Evolutionary conservation across 345 rosid species (phyloP), one percentile per base, ranked within the genome.

Genomic region (Lepidium didymum): DNA sequence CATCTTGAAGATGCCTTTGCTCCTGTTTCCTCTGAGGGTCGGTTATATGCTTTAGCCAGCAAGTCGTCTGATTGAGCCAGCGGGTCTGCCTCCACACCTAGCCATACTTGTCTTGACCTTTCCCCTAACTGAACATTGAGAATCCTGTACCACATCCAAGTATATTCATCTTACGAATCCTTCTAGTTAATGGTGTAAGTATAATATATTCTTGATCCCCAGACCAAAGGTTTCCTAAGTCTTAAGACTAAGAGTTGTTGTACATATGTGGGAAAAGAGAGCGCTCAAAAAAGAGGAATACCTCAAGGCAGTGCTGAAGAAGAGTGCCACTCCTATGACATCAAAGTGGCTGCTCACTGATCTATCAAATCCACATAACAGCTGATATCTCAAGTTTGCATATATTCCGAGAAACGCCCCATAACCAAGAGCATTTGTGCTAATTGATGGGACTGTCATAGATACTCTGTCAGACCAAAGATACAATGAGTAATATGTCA

Each of bases 401-500:
- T 87, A 87, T 55, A 87, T 75, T 62, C 99, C 99, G 12, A 94
- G 87, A 67, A 94, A 94, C 67, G 97, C 92, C 62, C 96, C 97
- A 60, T 87, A 88, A 54, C 90, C 95, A 40, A 89, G 92, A 1
- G 91, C 87, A 69, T 81, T 83, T 2, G 85, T 78, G 69, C 87
- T 82, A 60, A 82, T 73, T 3, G 95, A 68, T 7, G 99, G 96
- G 67, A 86, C 72, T 25, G 91, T 83, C 78, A 94, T 92, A 42
- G 94, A 87, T 64, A 89, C 68, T 82, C 97, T 94, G 84, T 36
- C 69, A 62, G 64, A 56, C 15, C 43, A 70, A 56, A 51, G 7
- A 38, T 25, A 33, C 58, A 50, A 37, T n/a, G 31, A 45, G 7
- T 71, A 2, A 44, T 10, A 21, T 46, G 59, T 45, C 7, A 19